These are phyloP conservation scores for Ceratobasidium sp. DNA, from an alignment of 1,284 basidiomycete species.

Conservation along the genomic window DNA sequence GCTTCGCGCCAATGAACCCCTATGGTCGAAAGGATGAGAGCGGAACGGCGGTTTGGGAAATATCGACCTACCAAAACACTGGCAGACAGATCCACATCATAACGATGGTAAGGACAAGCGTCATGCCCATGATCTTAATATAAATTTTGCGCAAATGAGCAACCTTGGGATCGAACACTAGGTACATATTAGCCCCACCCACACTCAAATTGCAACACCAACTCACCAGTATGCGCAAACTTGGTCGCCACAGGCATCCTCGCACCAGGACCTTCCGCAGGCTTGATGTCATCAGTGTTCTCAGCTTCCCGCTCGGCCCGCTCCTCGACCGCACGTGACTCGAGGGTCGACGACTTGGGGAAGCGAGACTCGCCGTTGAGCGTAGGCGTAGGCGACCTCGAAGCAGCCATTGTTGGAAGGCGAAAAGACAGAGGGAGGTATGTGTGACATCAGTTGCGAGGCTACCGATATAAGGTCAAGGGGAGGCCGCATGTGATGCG, in stretches of 20 bases:
- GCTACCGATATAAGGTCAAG: neutral
- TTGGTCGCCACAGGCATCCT: constrained; percentile 15
- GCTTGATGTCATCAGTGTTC: neutral
- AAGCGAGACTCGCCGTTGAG: constrained; percentile 15
- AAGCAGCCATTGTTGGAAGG: neutral
- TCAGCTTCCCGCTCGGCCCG: constrained; percentile 17
- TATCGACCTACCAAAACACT: constrained; percentile 29
- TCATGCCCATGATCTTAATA: constrained; percentile 45
- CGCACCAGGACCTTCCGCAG: constrained; percentile 29
- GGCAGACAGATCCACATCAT: constrained; percentile 46
- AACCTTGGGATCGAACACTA: constrained; percentile 47
- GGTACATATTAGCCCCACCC: neutral
- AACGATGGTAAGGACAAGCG: constrained; percentile 44
- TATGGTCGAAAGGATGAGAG: neutral
- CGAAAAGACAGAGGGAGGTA: neutral
- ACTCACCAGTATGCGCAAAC: constrained; percentile 36
- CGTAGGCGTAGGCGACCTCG: constrained; percentile 16
- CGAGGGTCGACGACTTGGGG: neutral
- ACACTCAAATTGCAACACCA: neutral
- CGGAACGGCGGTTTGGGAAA: no score
- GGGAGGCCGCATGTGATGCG: constrained; percentile 20
- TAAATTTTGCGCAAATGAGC: constrained; percentile 46
- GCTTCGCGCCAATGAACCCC: constrained; percentile 47
- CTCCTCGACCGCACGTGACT: constrained; percentile 4
- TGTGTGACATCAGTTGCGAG: no score